Percentiles rank a stretch among this genome's conserved stretches.
Conservation (phyloP, 2,329 filamentous ascomycete genomes). For the Plenodomus lindquistii region DNA sequence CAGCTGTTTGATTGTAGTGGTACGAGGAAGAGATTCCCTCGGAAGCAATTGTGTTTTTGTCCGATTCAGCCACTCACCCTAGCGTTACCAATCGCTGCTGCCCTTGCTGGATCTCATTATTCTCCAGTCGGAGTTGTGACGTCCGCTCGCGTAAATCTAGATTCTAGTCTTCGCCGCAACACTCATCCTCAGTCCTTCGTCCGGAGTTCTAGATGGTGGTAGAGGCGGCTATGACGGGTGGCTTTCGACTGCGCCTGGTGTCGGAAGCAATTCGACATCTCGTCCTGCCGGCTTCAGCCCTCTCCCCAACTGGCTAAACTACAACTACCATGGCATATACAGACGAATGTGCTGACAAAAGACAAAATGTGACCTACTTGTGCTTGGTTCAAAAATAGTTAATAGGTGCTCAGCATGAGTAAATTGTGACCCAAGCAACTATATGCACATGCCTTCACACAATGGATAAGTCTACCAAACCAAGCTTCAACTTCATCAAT, state of each 20-base stretch:
- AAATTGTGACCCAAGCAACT: background rate
- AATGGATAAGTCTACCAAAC: conserved; percentile 31
- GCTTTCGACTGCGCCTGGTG: background rate
- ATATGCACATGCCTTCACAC: background rate
- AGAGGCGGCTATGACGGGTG: background rate
- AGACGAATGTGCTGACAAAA: background rate
- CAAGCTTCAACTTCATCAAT: conserved; percentile 37
- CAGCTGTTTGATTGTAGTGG: too few species aligned
- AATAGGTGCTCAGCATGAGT: background rate
- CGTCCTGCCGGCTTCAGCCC: background rate
- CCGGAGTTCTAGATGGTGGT: background rate
- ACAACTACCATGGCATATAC: background rate
- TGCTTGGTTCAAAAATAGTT: conserved; percentile 3
- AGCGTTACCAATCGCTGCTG: background rate
- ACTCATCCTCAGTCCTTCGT: background rate
- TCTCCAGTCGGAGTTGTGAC: background rate
- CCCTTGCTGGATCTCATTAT: background rate
- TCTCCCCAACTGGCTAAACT: background rate
- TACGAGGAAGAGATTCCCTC: too few species aligned
- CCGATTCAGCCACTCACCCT: too few species aligned
- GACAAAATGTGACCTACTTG: background rate
- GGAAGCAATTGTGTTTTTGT: too few species aligned
- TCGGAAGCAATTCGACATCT: background rate
- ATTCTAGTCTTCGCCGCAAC: background rate
- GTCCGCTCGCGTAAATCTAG: background rate